Evolutionary conservation across 129 eudicot species (phyloP).

Genomic region (Lactuca saligna): DNA sequence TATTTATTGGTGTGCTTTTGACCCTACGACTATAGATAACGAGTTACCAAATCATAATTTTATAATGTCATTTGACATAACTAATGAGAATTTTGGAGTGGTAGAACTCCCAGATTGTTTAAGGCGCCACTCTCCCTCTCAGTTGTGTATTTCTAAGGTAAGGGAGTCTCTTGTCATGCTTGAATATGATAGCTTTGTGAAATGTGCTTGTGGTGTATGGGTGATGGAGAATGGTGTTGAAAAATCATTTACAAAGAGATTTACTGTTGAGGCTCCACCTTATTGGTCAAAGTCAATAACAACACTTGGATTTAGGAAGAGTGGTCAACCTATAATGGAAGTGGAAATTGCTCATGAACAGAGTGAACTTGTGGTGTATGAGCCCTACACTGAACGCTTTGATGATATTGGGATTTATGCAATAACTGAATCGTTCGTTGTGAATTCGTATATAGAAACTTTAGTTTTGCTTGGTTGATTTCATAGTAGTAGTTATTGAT

Average conservation of each 20-base stretch:
- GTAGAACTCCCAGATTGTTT: background rate
- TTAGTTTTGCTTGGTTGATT: background rate
- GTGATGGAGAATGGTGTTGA: background rate
- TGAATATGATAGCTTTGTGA: background rate
- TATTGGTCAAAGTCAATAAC: background rate
- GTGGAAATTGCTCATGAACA: background rate
- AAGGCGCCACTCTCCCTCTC: too few species aligned
- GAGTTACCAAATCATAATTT: too few species aligned
- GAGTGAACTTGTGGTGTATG: background rate
- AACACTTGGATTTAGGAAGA: too few species aligned
- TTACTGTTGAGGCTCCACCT: background rate
- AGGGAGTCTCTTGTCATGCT: conserved; percentile 10
- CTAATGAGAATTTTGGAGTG: background rate
- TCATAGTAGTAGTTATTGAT: background rate
- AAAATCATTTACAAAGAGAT: conserved; percentile 1
- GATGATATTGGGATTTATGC: background rate
- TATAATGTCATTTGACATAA: background rate
- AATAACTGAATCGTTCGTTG: background rate
- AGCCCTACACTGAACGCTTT: too few species aligned
- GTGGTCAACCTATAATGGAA: too few species aligned
- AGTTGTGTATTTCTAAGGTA: background rate
- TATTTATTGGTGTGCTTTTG: background rate
- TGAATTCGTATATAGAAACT: background rate
- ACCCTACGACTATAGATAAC: background rate
- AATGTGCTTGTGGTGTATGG: background rate